Base-by-base conservation (phyloP, 148 eudicot genomes). In the Chenopodium album region DNA sequence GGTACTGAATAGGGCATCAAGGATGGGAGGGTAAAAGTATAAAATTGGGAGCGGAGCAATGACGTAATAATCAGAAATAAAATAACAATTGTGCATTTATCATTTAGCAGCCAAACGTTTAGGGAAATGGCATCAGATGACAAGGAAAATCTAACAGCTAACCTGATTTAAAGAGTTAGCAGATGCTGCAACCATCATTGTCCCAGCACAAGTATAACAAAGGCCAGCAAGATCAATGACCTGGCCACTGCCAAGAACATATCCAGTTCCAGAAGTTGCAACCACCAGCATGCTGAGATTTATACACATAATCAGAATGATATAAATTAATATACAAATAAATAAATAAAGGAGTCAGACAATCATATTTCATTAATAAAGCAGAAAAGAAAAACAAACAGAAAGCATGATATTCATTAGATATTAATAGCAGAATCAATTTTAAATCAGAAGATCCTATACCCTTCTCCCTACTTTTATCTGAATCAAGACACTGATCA, bases 131-230 rank as follows among this genome's bases (percentile, higher is more conserved):
- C 76, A 73, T 47, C 22, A 54, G 19, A 9, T 37, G 20, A 28
- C 17, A 7, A 9, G 17, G n/a, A 31, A 63, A 59, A 19, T 22
- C 73, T 69, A 32, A 71, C 34, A 26, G 41, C 81, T 71, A 84
- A 95, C 99, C 99, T 95, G 99, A 85, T 95, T 95, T 80, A 95
- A 84, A 34, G 99, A 86, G 88, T 88, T 92, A 65, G 99, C 99
- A 75, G 99, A 88, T 78, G 99, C 92, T 60, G 99, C 92, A 85
- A 91, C 98, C 99, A 95, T 95, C 99, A 95, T 95, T 19, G 99
- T 95, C 74, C 99, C 98, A 81, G 91, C 92, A 90, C 99, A 95
- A 54, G 99, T 95, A 90, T 84, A 93, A 85, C 94, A 92, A 72
- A 95, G 97, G 59, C 99, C 99, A 70, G 86, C 77, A 81, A 91